A percentile compares a stretch with the other conserved stretches of the same genome.
phyloP scores from a whole-genome alignment of 2,329 filamentous ascomycete genomes.

The Colletotrichum australisinense region DNA sequence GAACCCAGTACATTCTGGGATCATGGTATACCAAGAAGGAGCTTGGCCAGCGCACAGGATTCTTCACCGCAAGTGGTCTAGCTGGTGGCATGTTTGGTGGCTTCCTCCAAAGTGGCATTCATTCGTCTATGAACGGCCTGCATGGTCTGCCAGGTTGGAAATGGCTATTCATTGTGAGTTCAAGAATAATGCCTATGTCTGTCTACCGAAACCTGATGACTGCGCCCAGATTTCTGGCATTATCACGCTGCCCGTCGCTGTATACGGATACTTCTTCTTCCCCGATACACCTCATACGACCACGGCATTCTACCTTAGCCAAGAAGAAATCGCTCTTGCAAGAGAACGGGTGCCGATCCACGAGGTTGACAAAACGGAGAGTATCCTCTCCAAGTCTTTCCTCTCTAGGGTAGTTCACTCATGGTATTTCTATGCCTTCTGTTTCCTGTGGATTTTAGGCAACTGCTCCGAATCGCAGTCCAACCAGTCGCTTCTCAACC shows the following conservation, averaged over 20 bases:
- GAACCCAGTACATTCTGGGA: conserved; percentile 56
- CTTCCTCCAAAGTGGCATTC: conserved; percentile 61
- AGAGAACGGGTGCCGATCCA: background rate
- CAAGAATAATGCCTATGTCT: too few species aligned
- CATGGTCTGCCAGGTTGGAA: conserved; percentile 14
- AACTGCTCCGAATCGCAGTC: conserved; percentile 14
- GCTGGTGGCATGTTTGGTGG: conserved; percentile 70
- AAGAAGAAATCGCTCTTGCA: conserved; percentile 15
- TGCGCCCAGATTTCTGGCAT: conserved; percentile 1
- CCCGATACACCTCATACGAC: conserved; percentile 12
- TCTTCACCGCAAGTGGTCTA: conserved; percentile 71
- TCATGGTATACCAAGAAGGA: conserved; percentile 72
- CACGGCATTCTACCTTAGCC: conserved; percentile 4
- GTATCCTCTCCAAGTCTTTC: conserved; percentile 1
- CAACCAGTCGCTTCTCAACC: conserved; percentile 11
- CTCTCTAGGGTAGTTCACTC: background rate
- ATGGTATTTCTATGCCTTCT: conserved; percentile 17
- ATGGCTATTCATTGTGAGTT: conserved; percentile 11
- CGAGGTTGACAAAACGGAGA: background rate
- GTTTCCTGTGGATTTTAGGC: conserved; percentile 15
- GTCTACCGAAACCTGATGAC: too few species aligned
- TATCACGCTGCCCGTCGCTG: conserved; percentile 9
- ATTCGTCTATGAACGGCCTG: conserved; percentile 22
- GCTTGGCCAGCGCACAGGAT: conserved; percentile 70
- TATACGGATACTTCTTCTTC: conserved; percentile 17